Evolutionary conservation across 768 basidiomycete genomes (phyloP), one percentile per base, ranked within the genome.

Genomic region (Lactarius pseudohatsudake): DNA sequence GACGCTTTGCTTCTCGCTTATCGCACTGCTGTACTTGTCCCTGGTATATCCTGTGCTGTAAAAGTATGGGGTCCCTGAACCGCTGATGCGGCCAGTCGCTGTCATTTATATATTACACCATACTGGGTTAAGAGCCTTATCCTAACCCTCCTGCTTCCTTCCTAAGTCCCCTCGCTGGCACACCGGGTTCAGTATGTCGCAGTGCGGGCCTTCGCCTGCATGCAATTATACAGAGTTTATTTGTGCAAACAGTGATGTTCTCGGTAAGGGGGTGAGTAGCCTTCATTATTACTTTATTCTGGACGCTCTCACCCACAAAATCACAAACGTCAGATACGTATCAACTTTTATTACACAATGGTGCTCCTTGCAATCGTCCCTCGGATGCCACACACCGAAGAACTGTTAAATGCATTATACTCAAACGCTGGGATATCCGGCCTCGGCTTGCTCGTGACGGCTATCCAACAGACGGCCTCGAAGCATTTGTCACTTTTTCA

Each of bases 301-400:
- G 5, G 38, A 26, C 15, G 20, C 2, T 16, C 59, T 38, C 16
- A 10, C 26, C 1, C 7, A 15, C 36, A 56, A 55, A 30, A 10
- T 15, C 61, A 18, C 30, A 56, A 56, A 30, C 32, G 8, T 41
- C 28, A 69, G 68, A 45, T 69, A 40, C 66, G 68, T 16, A 6
- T 69, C 61, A 69, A 69, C 40, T 54, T 68, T n/a, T 69, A 69
- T 22, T 40, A 0, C 15, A 68, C 68, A 1, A 62, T 69, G 40
- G 0, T 67, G 2, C 15, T 69, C 8, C 65, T 69, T 13, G 57
- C 68, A 1, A 0, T 59, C 26, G 22, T 67, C 22, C 68, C 68
- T 1, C n/a, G 22, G 22, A 62, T 26, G 2, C 61, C 66, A n/a
- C 10, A 59, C 13, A 69, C 65, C 13, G 50, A 56, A 36, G 61